These are phyloP conservation scores for Apiospora phragmitis DNA, from an alignment of 2,329 filamentous ascomycete genomes.

Conservation along the genomic window DNA sequence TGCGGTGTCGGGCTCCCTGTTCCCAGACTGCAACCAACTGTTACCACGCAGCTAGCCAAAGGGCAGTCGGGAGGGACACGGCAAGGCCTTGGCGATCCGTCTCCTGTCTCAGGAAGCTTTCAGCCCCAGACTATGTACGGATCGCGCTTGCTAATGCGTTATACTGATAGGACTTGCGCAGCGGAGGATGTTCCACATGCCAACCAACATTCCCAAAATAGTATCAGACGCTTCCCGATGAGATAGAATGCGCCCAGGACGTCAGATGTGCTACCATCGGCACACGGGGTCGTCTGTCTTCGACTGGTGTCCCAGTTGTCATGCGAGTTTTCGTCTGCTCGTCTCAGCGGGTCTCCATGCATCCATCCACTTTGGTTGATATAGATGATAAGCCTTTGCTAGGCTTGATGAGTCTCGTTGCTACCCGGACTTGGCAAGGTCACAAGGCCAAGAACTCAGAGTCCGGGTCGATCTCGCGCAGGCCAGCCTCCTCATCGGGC, in stretches of 20 bases:
- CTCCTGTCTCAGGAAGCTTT: neutral
- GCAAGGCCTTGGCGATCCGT: neutral
- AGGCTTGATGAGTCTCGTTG: neutral
- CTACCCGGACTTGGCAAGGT: neutral
- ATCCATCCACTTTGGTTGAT: neutral
- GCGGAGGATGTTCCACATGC: neutral
- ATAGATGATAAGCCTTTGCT: neutral
- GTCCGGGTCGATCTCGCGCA: slow-evolving; percentile 12
- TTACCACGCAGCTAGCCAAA: neutral
- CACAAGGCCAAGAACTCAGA: slow-evolving; percentile 14
- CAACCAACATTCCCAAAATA: neutral
- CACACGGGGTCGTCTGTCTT: neutral
- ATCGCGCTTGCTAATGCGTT: neutral
- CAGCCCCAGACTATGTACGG: neutral
- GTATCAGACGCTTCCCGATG: neutral
- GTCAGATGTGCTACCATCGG: neutral
- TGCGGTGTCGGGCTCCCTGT: neutral
- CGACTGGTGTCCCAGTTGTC: neutral
- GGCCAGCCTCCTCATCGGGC: slow-evolving; percentile 11
- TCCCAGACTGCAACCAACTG: neutral
- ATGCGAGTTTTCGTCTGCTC: neutral
- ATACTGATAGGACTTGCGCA: neutral
- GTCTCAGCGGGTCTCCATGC: neutral
- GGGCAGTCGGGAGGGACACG: neutral
- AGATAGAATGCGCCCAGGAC: neutral